These are phyloP conservation scores for Geranium brycei DNA, from an alignment of 345 rosid genomes.

Conservation along the genomic window DNA sequence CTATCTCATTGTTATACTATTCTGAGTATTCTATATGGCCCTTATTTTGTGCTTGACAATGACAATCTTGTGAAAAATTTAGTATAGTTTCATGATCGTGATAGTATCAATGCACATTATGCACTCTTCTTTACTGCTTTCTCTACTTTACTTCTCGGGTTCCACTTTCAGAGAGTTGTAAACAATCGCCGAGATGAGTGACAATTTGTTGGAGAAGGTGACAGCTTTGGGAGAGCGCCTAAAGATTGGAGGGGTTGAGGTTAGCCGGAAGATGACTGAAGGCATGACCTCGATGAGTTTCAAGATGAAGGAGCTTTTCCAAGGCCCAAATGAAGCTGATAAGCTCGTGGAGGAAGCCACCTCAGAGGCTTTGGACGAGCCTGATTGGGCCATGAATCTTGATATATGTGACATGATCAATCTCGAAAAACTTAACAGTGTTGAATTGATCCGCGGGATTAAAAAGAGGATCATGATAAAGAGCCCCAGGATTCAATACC, in stretches of 20 bases:
- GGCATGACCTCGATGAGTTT: conserved; percentile 97
- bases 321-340: conserved; percentile 82
- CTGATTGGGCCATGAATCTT: conserved; percentile 95
- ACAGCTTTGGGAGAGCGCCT: conserved; percentile 91
- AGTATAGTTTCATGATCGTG: too few species aligned
- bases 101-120: too few species aligned
- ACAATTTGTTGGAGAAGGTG: conserved; percentile 85
- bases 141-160: too few species aligned
- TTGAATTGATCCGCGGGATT: conserved; percentile 75
- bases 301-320: conserved; percentile 89
- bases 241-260: conserved; percentile 86
- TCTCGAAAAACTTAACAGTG: conserved; percentile 64
- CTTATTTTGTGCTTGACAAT: too few species aligned
- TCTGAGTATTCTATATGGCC: too few species aligned
- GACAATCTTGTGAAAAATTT: too few species aligned
- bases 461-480: conserved; percentile 79
- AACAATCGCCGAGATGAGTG: conserved; percentile 45
- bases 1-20: too few species aligned
- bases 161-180: too few species aligned
- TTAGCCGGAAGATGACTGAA: conserved; percentile 64
- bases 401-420: conserved; percentile 92
- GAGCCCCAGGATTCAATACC: conserved; percentile 71
- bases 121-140: too few species aligned
- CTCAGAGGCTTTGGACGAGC: conserved; percentile 77
- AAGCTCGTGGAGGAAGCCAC: conserved; percentile 94